Evolutionary conservation across 2,329 filamentous ascomycete genomes (phyloP), one percentile per base, ranked within the genome.

Genomic region (Dactylellina drechsleri): DNA sequence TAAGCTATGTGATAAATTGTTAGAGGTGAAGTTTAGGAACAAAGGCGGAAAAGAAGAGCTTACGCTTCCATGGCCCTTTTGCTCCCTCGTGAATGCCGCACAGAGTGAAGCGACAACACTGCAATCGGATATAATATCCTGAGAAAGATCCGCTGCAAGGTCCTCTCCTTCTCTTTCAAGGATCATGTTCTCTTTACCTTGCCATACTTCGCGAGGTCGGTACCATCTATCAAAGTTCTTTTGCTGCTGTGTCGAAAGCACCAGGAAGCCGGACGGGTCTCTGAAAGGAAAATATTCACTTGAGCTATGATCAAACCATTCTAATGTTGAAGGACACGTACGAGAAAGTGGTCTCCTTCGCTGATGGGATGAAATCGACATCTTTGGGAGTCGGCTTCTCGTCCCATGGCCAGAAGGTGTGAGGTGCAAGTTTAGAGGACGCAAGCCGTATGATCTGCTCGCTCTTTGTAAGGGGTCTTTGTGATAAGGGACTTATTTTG

Each of bases 91-190:
- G 74, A 90, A 89, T 23, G 88, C 90, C 26, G 93, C 93, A 80
- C 93, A 97, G 4, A 99, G 85, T 81, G 95, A 97, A 15, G 95
- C 95, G 28, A 99, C 94, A 2, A 99, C 94, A 0, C 95, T 98
- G 81, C 95, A 99, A 81, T 99, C 95, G 0, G 94, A 96, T 4
- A 94, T 93, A 72, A 96, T 89, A 82, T 99, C 95, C 82, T 99
- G 95, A 1, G 97, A 93, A 6, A 99, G 86, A 82, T 99, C 94
- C 76, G 66, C 72, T 5, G 65, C 66, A 23, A 91, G 88, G 13
- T 87, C 85, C 7, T 85, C 83, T 5, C 83, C 82, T 15, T 86
- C 84, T 54, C 83, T 82, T 88, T 92, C 91, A 10, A 87, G 83
- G 13, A 85, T 67, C 13, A 81, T 79, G 20, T 80, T 85, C 2